Base-by-base conservation (phyloP, 441 rosid genomes). In the Populus hybrid region DNA sequence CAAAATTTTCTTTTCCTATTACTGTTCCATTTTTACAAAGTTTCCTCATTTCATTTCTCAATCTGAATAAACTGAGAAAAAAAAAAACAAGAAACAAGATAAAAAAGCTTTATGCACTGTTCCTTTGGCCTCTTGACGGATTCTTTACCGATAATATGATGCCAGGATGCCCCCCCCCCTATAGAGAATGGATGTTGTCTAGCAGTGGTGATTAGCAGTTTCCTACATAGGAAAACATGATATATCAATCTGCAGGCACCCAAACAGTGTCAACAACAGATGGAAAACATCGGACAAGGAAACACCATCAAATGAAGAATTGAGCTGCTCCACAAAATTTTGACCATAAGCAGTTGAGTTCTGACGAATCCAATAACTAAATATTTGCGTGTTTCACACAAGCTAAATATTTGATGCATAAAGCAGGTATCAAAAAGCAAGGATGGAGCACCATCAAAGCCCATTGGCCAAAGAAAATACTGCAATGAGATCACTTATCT, bases 131-230 rank as follows among this genome's bases (percentile, higher is more conserved):
- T 2, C 14, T 23, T 67, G 26, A 26, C 68, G 50, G 2, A 19
- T 61, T 8, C 28, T 23, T 34, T 34, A 28, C 67, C 97, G 85
- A 82, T 91, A 93, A 75, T 81, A 95, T 0, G 98, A 89, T 66
- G 91, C 97, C 84, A 91, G 72, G 40, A 95, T 82, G 77, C n/a
- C n/a, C n/a, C n/a, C n/a, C n/a, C n/a, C n/a, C n/a, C n/a, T n/a
- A n/a, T 79, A 91, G 73, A 95, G 94, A 70, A 85, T 70, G 57
- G 89, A 65, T 7, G 99, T 93, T 2, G 98, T n/a, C n/a, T 82
- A 1, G 89, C 78, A 32, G 83, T 64, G 4, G 99, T 95, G 80
- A 95, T 87, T 61, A 93, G 74, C 72, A 89, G 87, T n/a, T 79
- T 93, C 99, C 99, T 93, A 97, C 85, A 81, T 16, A 79, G 16